Conservation (phyloP, 352 stramenopile genomes). For the Phytophthora hibernalis region DNA sequence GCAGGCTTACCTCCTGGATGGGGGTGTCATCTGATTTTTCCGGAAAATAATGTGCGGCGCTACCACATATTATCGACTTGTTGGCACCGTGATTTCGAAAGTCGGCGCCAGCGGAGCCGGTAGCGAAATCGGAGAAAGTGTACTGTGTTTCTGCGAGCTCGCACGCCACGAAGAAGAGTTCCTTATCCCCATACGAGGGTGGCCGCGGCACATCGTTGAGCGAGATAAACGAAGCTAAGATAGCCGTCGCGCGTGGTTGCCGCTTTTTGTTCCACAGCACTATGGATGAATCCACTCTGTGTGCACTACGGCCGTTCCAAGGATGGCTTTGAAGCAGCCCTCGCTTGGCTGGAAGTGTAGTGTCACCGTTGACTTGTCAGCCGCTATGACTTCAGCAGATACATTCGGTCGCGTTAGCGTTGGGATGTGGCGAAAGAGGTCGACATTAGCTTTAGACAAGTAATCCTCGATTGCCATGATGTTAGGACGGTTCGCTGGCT, state of each 20-base stretch:
- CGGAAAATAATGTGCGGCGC: constrained; percentile 54
- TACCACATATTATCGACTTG: constrained; percentile 52
- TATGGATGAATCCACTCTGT: constrained; percentile 54
- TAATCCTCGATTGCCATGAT: constrained; percentile 45
- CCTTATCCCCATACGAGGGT: constrained; percentile 60
- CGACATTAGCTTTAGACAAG: constrained; percentile 36
- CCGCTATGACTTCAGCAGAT: constrained; percentile 31
- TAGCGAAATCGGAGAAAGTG: constrained; percentile 46
- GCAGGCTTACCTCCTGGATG: constrained; percentile 31
- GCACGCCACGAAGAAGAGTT: constrained; percentile 51
- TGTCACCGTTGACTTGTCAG: constrained; percentile 33
- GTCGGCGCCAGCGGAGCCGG: constrained; percentile 45
- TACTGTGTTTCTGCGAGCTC: constrained; percentile 56
- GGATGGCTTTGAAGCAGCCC: constrained; percentile 35
- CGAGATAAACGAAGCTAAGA: constrained; percentile 51
- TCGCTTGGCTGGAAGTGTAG: constrained; percentile 41
- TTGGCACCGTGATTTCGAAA: constrained; percentile 33
- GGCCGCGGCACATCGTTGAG: constrained; percentile 27
- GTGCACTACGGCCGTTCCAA: constrained; percentile 45
- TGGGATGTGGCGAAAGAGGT: constrained; percentile 30
- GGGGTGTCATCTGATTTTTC: constrained; percentile 28
- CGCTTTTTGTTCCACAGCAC: constrained; percentile 55
- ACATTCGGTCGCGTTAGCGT: constrained; percentile 26
- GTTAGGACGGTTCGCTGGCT: constrained; percentile 30
- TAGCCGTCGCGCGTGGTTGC: constrained; percentile 48